Conservation (phyloP, 2,329 filamentous ascomycete species). For the Paecilomyces fulvus region DNA sequence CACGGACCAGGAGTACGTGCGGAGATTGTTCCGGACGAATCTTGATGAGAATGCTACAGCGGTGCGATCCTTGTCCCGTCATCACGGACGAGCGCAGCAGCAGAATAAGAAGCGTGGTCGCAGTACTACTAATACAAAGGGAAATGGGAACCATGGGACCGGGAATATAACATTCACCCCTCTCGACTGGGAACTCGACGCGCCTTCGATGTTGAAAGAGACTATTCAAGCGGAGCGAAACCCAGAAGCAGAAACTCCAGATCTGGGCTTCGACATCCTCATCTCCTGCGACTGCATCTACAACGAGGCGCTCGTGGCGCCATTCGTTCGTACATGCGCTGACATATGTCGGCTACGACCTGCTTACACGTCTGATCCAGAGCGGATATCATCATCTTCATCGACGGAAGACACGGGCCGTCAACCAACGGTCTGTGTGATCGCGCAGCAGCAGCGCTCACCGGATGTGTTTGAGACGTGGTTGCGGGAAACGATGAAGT, state of each 20-base stretch:
- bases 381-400: not conserved
- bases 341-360: constrained; percentile 60
- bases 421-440: constrained; percentile 60
- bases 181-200: constrained; percentile 74
- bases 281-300: constrained; percentile 92
- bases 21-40: constrained; percentile 68
- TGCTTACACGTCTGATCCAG: constrained; percentile 5
- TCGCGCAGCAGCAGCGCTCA: constrained; percentile 83
- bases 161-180: constrained; percentile 46
- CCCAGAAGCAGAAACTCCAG: not conserved
- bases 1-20: constrained; percentile 82
- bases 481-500: constrained; percentile 57
- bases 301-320: constrained; percentile 75
- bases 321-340: constrained; percentile 72
- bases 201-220: constrained; percentile 21
- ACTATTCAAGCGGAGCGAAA: constrained; percentile 20
- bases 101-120: not conserved
- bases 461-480: constrained; percentile 78
- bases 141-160: constrained; percentile 3
- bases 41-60: constrained; percentile 40
- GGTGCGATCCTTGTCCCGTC: constrained; percentile 1
- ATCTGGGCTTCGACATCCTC: constrained; percentile 57
- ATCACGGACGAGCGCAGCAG: not conserved
- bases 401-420: constrained; percentile 8
- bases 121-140: constrained; percentile 6